Conservation (phyloP, 2,329 filamentous ascomycete genomes). For the Cladosporium sp. region DNA sequence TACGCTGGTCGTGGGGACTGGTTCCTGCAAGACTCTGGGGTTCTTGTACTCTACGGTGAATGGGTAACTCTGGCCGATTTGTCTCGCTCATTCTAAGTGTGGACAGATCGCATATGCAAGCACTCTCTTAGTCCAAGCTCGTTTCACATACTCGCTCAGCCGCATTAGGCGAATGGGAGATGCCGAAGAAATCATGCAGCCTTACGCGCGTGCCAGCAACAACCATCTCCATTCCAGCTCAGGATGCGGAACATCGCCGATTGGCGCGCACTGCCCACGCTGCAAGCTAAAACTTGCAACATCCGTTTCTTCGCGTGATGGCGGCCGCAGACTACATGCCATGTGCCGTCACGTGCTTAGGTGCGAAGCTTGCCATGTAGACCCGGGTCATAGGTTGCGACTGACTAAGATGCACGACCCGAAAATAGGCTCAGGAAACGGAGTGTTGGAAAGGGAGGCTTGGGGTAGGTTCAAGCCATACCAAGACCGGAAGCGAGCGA, state of each 20-base stretch:
- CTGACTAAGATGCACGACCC: not conserved
- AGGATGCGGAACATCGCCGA: not conserved
- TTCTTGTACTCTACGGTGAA: not conserved
- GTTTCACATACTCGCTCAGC: slow-evolving; percentile 7
- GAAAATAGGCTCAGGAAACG: not conserved
- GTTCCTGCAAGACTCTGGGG: not conserved
- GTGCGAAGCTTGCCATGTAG: not conserved
- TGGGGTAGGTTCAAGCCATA: slow-evolving; percentile 8
- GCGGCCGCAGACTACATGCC: not conserved
- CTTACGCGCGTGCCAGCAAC: not conserved
- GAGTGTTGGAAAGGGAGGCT: not conserved
- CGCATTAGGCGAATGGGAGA: slow-evolving; percentile 8
- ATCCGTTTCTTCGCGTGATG: not conserved
- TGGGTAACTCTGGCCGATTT: not conserved
- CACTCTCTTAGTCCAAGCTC: not conserved
- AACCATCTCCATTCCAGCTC: not conserved
- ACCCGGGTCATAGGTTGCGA: not conserved
- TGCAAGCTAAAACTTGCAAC: not conserved
- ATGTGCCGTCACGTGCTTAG: slow-evolving; percentile 5
- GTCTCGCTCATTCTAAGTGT: not conserved
- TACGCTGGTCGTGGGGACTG: not conserved
- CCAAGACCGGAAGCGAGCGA: slow-evolving; percentile 7
- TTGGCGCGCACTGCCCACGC: slow-evolving; percentile 1
- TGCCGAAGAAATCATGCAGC: not conserved
- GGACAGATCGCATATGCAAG: slow-evolving; percentile 4